These are phyloP conservation scores for Xerocomus alliaceus DNA, from an alignment of 1,284 basidiomycete species.

Conservation along the genomic window DNA sequence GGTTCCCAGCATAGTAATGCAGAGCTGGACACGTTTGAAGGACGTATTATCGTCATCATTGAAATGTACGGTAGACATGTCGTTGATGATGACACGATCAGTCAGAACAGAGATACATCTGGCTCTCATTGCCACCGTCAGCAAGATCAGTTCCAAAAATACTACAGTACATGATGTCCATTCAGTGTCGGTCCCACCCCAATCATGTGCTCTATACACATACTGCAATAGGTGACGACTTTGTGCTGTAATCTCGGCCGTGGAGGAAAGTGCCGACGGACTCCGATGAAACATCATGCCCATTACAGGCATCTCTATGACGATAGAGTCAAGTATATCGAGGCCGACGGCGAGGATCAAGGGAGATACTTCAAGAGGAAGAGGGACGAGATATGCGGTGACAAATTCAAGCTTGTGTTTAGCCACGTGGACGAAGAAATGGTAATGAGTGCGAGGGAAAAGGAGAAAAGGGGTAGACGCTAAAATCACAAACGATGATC, in stretches of 20 bases:
- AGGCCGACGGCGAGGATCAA: not conserved
- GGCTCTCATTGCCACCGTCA: not conserved
- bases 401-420: not conserved
- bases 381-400: not conserved
- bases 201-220: no score
- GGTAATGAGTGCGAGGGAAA: no score
- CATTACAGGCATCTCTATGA: not conserved
- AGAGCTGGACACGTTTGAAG: not conserved
- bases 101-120: not conserved
- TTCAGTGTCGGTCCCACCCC: no score
- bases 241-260: not conserved
- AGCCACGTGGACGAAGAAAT: not conserved
- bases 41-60: not conserved
- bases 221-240: no score
- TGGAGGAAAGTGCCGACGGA: not conserved
- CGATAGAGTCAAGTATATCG: not conserved
- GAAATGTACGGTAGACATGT: slow-evolving; percentile 17
- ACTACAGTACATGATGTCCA: no score
- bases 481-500: no score
- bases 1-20: slow-evolving; percentile 42
- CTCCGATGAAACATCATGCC: not conserved
- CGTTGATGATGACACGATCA: not conserved
- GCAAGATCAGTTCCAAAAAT: no score
- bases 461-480: no score
- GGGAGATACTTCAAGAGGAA: not conserved